Conservation (phyloP, 192 early-diverging fungal species). For the Mortierella alpina region DNA sequence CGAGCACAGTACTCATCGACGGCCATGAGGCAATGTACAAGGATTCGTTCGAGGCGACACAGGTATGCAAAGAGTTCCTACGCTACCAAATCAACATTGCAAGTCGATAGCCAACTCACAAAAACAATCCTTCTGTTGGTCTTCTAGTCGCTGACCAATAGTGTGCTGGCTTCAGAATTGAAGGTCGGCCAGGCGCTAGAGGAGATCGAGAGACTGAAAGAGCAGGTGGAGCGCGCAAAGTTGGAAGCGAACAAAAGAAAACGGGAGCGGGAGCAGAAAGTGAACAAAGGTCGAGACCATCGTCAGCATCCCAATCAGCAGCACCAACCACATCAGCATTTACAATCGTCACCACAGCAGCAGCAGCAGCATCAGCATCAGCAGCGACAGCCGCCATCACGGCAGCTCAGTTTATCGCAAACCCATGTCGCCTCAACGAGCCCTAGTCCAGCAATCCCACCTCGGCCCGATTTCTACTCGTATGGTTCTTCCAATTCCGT, state of each 20-base stretch:
- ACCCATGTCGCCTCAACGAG: background rate
- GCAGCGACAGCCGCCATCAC: background rate
- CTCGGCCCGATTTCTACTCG: background rate
- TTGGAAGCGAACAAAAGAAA: conserved; percentile 4
- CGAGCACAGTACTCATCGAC: conserved; percentile 23
- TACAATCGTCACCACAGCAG: background rate
- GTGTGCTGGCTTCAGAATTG: conserved; percentile 33
- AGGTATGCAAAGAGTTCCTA: background rate
- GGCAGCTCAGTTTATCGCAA: background rate
- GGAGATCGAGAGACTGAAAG: conserved; percentile 33
- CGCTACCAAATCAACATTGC: background rate
- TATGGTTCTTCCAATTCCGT: background rate
- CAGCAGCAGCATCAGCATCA: conserved; percentile 3
- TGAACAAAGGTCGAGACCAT: no score
- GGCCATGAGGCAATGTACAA: conserved; percentile 51
- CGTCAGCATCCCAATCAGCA: background rate
- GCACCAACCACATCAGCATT: background rate
- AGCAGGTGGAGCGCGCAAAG: conserved; percentile 23
- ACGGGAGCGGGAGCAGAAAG: background rate
- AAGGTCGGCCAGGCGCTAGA: conserved; percentile 18
- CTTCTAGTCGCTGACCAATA: conserved; percentile 21
- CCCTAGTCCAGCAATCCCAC: background rate
- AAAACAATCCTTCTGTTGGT: background rate
- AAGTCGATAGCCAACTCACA: background rate
- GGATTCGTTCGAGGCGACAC: conserved; percentile 42